These are phyloP conservation scores for Boletus tylopilopsis DNA, from an alignment of 768 basidiomycete species.

Conservation along the genomic window DNA sequence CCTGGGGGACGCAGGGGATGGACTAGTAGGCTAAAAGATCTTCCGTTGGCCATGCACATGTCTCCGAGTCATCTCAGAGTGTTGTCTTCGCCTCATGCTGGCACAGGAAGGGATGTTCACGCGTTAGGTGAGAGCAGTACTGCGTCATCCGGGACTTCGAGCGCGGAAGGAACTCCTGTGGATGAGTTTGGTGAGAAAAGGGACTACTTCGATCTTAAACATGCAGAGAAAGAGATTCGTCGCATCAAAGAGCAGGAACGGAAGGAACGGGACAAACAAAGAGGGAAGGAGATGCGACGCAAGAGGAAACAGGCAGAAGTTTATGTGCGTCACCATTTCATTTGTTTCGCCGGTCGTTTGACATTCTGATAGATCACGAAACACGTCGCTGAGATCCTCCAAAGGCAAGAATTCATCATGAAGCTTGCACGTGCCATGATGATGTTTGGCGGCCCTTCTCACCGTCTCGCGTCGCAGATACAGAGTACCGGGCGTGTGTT, in stretches of 20 bases:
- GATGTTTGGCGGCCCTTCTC: conserved; percentile 84
- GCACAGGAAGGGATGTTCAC: conserved; percentile 1
- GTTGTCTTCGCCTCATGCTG: conserved; percentile 10
- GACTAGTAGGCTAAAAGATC: conserved; percentile 38
- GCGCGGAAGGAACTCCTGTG: conserved; percentile 16
- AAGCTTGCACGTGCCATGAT: conserved; percentile 84
- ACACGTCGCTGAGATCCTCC: conserved; percentile 78
- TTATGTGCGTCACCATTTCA: conserved; percentile 47
- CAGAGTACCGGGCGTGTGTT: conserved; percentile 75
- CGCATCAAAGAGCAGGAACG: conserved; percentile 20
- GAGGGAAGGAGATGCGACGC: conserved; percentile 38
- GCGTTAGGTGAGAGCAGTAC: conserved; percentile 17
- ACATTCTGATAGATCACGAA: conserved; percentile 57
- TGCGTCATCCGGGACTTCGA: conserved; percentile 15
- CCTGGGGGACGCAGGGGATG: conserved; percentile 28
- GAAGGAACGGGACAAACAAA: conserved; percentile 29
- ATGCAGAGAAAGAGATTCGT: conserved; percentile 24
- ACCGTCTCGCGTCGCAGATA: conserved; percentile 80
- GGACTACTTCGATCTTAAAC: conserved; percentile 32
- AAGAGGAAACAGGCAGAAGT: conserved; percentile 73
- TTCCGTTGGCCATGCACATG: conserved; percentile 30
- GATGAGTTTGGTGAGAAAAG: conserved; percentile 20
- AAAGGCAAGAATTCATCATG: conserved; percentile 79
- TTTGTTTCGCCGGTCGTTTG: background rate
- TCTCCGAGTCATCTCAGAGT: conserved; percentile 12